Conservation (phyloP, 768 basidiomycete genomes). For the Tricholoma furcatifolium region DNA sequence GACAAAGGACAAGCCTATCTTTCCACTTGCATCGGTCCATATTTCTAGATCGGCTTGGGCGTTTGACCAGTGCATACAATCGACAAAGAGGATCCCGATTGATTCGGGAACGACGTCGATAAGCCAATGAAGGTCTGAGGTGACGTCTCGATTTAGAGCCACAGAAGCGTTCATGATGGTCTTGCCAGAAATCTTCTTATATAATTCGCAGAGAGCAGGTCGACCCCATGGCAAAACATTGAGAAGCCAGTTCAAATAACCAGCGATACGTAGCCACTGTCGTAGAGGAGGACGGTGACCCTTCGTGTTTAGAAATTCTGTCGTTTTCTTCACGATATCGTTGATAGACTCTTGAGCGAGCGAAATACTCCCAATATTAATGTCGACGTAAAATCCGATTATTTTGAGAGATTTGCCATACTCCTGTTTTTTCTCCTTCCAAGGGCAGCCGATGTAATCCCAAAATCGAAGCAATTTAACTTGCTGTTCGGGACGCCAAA, state of each 20-base stretch:
- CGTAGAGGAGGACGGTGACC: no score
- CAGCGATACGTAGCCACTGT: no score
- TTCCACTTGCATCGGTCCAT: conserved; percentile 23
- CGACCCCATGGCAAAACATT: no score
- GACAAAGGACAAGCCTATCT: conserved; percentile 8
- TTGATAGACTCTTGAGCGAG: conserved; percentile 8
- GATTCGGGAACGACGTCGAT: conserved; percentile 3
- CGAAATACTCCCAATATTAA: no score
- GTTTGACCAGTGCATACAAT: conserved; percentile 12
- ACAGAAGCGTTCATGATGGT: neutral
- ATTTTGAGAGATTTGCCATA: conserved; percentile 24
- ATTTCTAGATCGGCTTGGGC: conserved; percentile 17
- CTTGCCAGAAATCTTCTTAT: neutral
- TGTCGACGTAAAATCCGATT: conserved; percentile 37
- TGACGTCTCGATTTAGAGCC: no score
- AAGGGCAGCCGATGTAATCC: conserved; percentile 25
- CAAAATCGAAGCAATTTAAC: conserved; percentile 24
- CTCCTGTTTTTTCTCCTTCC: conserved; percentile 27
- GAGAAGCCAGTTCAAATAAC: no score
- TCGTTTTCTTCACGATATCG: conserved; percentile 16
- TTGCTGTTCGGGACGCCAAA: no score
- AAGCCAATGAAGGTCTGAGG: conserved; percentile 16
- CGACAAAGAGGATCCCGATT: conserved; percentile 17
- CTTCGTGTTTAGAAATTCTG: neutral
- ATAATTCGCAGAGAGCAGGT: no score